These are phyloP conservation scores for Neonothopanus nambi DNA, from an alignment of 1,284 basidiomycete genomes.

Conservation along the genomic window DNA sequence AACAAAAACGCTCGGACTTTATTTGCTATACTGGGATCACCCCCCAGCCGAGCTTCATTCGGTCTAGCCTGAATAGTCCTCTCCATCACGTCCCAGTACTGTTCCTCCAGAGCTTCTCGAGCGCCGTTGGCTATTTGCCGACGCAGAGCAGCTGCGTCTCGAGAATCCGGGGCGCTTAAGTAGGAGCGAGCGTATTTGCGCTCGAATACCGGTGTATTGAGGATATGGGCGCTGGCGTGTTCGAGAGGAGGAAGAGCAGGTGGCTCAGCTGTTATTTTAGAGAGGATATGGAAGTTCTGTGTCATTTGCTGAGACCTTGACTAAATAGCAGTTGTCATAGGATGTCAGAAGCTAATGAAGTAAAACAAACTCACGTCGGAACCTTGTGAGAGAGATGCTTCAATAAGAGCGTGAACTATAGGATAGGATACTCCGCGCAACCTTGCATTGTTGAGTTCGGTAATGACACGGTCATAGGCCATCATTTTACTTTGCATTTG, in stretches of 20 bases:
- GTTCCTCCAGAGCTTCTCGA: constrained; percentile 75
- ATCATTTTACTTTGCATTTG: constrained; percentile 95
- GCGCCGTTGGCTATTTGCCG: constrained; percentile 74
- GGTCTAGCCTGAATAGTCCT: constrained; percentile 83
- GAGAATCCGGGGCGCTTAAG: constrained; percentile 66
- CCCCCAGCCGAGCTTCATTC: constrained; percentile 86
- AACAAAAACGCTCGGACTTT: constrained; percentile 86
- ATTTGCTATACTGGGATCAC: constrained; percentile 88
- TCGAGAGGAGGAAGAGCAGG: constrained; percentile 68
- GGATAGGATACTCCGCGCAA: constrained; percentile 74
- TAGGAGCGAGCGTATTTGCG: constrained; percentile 75
- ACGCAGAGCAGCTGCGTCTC: constrained; percentile 62
- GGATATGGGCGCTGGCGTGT: constrained; percentile 75
- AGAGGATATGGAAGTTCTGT: constrained; percentile 69
- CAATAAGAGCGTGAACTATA: constrained; percentile 67
- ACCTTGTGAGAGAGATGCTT: constrained; percentile 58
- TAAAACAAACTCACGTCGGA: constrained; percentile 49
- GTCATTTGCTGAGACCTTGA: constrained; percentile 52
- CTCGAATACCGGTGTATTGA: constrained; percentile 72
- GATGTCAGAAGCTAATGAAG: not conserved
- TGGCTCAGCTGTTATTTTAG: constrained; percentile 71
- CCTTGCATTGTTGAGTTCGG: constrained; percentile 73
- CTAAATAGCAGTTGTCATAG: constrained; percentile 34
- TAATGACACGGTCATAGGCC: constrained; percentile 84
- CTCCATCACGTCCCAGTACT: constrained; percentile 87